Percentiles rank a stretch among this genome's conserved stretches.
These are phyloP conservation scores for Mesotaenium endlicherianum DNA, from an alignment of 139 green algal genomes.

Conservation along the genomic window DNA sequence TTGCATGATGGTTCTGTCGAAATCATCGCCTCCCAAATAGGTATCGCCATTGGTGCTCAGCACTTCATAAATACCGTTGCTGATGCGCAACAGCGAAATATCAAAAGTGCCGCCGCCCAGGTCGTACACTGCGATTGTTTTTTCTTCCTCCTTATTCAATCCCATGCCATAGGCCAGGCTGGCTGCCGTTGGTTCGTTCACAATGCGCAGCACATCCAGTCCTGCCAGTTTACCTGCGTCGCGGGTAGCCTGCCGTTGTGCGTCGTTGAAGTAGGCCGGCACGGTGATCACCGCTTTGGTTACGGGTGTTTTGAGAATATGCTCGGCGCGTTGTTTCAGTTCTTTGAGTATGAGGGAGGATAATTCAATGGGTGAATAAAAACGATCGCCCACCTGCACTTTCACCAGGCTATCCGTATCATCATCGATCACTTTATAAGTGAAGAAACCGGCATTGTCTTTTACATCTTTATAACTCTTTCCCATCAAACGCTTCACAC, in stretches of 20 bases:
- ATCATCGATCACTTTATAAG: too few relatives aligned
- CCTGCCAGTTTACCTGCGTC: conserved; percentile 88
- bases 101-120: conserved; percentile 95
- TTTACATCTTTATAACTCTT: too few relatives aligned
- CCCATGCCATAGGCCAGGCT: conserved; percentile 82
- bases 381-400: too few relatives aligned
- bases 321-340: too few relatives aligned
- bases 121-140: conserved; percentile 83
- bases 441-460: too few relatives aligned
- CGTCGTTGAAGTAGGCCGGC: conserved; percentile 58
- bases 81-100: conserved; percentile 95
- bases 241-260: conserved; percentile 94
- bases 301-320: conserved; percentile 4
- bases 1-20: too few relatives aligned
- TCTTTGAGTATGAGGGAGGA: too few relatives aligned
- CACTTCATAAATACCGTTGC: conserved; percentile 98
- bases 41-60: conserved; percentile 96
- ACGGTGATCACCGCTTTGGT: conserved; percentile 55
- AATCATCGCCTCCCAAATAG: conserved; percentile 96
- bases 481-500: too few relatives aligned
- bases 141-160: conserved; percentile 62
- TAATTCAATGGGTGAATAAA: too few relatives aligned
- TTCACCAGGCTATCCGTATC: too few relatives aligned
- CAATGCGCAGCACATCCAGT: conserved; percentile 74
- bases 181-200: conserved; percentile 82